Evolutionary conservation across 139 green algal genomes (phyloP).

Genomic region (Deuterostichococcus epilithicus): DNA sequence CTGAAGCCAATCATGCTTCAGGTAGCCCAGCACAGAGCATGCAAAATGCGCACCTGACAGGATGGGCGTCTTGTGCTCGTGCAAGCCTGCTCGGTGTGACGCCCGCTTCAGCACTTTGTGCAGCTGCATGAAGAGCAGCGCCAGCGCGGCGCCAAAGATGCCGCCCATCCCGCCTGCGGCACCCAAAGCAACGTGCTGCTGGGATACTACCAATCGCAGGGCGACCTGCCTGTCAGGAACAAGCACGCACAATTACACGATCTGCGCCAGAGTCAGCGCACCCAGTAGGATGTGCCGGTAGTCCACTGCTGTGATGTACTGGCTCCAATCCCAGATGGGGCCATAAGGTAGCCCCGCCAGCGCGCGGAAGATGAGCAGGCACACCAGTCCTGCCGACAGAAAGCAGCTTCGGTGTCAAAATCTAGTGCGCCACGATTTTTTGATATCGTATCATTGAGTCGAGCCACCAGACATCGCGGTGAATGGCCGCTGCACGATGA

Average conservation of each 20-base stretch:
- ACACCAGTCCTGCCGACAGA: slow-evolving; percentile 17
- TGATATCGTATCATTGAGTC: too few relatives aligned
- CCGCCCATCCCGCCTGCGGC: slow-evolving; percentile 28
- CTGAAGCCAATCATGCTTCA: too few relatives aligned
- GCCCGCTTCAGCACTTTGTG: slow-evolving; percentile 14
- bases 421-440: too few relatives aligned
- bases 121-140: slow-evolving; percentile 24
- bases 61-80: slow-evolving; percentile 42
- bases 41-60: slow-evolving; percentile 3
- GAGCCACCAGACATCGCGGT: too few relatives aligned
- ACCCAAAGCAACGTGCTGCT: too few relatives aligned
- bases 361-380: slow-evolving; percentile 34
- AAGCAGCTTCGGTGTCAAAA: too few relatives aligned
- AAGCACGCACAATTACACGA: background rate
- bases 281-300: slow-evolving; percentile 32
- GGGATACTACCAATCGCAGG: too few relatives aligned
- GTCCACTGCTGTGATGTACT: slow-evolving; percentile 20
- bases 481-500: too few relatives aligned
- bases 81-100: background rate
- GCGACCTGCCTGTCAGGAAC: too few relatives aligned
- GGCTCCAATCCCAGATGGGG: slow-evolving; percentile 31
- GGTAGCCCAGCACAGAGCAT: too few relatives aligned
- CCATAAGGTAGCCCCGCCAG: slow-evolving; percentile 33
- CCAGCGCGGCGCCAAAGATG: slow-evolving; percentile 15
- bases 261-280: background rate